Conservation (phyloP, 805 yeast genomes). For the Tetrapisispora namnaoensis region DNA sequence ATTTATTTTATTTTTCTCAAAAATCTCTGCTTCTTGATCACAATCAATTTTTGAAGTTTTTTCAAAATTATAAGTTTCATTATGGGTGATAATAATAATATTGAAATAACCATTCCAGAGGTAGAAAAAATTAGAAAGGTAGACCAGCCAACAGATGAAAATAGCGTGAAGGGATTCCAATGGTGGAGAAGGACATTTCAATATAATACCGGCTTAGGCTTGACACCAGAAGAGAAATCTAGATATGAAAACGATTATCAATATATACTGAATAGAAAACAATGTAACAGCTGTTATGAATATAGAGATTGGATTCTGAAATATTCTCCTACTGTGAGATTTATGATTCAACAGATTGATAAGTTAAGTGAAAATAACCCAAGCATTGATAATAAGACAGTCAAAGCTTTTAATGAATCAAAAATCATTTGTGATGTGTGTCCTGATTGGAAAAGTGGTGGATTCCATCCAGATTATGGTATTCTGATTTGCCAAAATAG, state of each 20-base stretch:
- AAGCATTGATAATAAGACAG: constrained; percentile 6
- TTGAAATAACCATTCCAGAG: not conserved
- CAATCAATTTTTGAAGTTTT: too few relatives aligned
- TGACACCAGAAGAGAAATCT: constrained; percentile 39
- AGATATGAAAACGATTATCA: constrained; percentile 49
- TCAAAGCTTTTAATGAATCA: constrained; percentile 20
- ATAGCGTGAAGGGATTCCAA: constrained; percentile 42
- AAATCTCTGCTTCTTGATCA: not conserved
- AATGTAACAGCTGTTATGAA: constrained; percentile 64
- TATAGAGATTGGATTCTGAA: constrained; percentile 70
- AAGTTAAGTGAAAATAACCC: constrained; percentile 34
- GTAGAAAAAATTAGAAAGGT: not conserved
- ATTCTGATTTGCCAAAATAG: constrained; percentile 81
- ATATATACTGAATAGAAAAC: constrained; percentile 36
- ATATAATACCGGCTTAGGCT: constrained; percentile 62
- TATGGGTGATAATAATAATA: not conserved
- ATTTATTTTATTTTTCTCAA: too few relatives aligned
- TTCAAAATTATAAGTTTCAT: too few relatives aligned
- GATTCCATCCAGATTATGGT: constrained; percentile 86
- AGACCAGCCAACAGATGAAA: not conserved
- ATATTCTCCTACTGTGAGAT: constrained; percentile 76
- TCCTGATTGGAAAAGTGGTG: constrained; percentile 78
- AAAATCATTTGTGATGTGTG: constrained; percentile 67
- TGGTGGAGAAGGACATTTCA: constrained; percentile 75
- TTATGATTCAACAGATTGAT: constrained; percentile 75